phyloP scores from a whole-genome alignment of 2,329 filamentous ascomycete genomes.

The Emericellopsis cladophorae region DNA sequence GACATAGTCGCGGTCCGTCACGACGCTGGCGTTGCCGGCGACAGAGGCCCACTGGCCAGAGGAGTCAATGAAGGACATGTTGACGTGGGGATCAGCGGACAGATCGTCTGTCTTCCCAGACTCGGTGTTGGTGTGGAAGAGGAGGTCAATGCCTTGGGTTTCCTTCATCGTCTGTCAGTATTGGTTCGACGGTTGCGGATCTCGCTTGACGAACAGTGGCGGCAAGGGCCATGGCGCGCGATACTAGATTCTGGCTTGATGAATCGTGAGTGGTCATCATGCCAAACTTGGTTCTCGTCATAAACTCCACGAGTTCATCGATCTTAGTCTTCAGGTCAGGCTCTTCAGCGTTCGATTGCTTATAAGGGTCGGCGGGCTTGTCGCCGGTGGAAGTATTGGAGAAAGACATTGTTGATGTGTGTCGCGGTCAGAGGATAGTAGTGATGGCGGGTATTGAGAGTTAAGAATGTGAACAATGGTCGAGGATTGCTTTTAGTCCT shows the following conservation, averaged over 20 bases:
- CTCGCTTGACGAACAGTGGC: conserved; percentile 46
- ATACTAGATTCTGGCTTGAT: conserved; percentile 54
- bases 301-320: conserved; percentile 58
- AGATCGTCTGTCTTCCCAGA: conserved; percentile 81
- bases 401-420: conserved; percentile 24
- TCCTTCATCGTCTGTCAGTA: conserved; percentile 37
- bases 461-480: not conserved
- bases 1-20: conserved; percentile 56
- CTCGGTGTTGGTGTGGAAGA: conserved; percentile 88
- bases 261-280: conserved; percentile 75
- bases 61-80: conserved; percentile 66
- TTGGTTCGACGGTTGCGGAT: conserved; percentile 1
- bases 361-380: conserved; percentile 66
- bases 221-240: conserved; percentile 77
- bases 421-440: not conserved
- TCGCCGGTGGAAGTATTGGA: conserved; percentile 46
- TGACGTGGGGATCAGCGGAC: conserved; percentile 57
- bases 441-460: not conserved
- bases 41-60: conserved; percentile 80
- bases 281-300: conserved; percentile 65
- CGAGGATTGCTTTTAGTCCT: not conserved
- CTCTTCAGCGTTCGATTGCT: conserved; percentile 55
- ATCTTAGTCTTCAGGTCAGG: conserved; percentile 61
- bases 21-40: conserved; percentile 57
- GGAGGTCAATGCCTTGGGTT: conserved; percentile 62